phyloP scores from a whole-genome alignment of 2,329 filamentous ascomycete genomes.

The Ophiostoma piceae region DNA sequence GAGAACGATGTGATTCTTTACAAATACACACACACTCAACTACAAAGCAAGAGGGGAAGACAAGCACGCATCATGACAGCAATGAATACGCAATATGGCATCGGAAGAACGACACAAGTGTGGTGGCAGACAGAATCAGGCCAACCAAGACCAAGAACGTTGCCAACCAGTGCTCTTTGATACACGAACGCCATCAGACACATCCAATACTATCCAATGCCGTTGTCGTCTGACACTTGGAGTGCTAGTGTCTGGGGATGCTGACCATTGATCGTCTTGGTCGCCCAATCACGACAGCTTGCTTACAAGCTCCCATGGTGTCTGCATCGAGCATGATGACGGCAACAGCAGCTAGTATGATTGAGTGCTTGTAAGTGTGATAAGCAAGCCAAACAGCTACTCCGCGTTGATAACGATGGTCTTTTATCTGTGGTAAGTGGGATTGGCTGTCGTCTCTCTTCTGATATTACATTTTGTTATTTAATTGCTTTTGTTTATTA shows the following conservation, averaged over 20 bases:
- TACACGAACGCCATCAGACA: no score
- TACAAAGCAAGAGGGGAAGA: neutral
- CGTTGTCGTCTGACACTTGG: neutral
- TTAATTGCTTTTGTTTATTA: neutral
- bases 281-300: constrained; percentile 1
- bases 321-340: neutral
- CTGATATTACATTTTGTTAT: neutral
- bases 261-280: neutral
- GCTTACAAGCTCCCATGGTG: constrained; percentile 11
- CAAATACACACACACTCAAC: neutral
- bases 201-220: neutral
- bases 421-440: neutral
- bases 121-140: neutral
- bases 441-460: neutral
- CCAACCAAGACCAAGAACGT: neutral
- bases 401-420: neutral
- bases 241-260: neutral
- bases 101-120: constrained; percentile 8
- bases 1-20: neutral
- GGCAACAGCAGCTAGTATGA: neutral
- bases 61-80: constrained; percentile 3
- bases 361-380: neutral
- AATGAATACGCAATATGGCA: constrained; percentile 1
- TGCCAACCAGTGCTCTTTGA: neutral
- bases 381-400: neutral